Percentiles rank a stretch among this genome's conserved stretches.
phyloP scores from a whole-genome alignment of 2,329 filamentous ascomycete species.

The Tolypocladium tundrense region DNA sequence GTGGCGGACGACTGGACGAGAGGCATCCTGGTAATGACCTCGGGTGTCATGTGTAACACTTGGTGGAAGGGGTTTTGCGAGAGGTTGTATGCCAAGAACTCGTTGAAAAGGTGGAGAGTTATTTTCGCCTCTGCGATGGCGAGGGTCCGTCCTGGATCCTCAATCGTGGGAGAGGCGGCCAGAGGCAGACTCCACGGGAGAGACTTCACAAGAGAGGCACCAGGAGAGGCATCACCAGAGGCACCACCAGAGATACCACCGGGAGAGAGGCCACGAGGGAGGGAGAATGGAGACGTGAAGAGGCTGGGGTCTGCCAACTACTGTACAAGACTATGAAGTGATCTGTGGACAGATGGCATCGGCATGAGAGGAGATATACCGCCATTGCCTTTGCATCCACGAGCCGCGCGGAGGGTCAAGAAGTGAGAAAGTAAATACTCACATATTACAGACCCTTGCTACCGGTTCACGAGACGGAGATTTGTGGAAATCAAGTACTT shows the following conservation, averaged over 20 bases:
- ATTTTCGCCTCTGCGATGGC: background rate
- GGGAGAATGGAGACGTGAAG: background rate
- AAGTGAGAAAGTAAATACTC: background rate
- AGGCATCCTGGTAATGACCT: background rate
- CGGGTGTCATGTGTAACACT: background rate
- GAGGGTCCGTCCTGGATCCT: background rate
- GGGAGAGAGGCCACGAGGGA: background rate
- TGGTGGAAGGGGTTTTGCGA: background rate
- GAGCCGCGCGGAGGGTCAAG: too few relatives aligned
- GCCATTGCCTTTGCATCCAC: background rate
- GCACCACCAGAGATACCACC: background rate
- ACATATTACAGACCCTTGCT: background rate
- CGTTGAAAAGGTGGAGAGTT: background rate
- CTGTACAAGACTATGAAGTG: background rate
- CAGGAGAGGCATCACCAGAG: background rate
- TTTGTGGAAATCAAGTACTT: background rate
- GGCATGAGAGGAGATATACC: background rate
- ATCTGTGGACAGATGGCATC: background rate
- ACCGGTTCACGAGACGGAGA: background rate
- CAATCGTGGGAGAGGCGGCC: background rate
- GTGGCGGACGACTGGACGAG: background rate
- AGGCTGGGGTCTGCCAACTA: background rate
- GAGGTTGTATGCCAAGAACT: background rate
- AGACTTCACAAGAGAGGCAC: background rate
- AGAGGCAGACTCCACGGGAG: background rate